Percentiles rank a stretch among this genome's conserved stretches.
phyloP scores from a whole-genome alignment of 768 basidiomycete genomes.

The Chalciporus pseudorubinellus region DNA sequence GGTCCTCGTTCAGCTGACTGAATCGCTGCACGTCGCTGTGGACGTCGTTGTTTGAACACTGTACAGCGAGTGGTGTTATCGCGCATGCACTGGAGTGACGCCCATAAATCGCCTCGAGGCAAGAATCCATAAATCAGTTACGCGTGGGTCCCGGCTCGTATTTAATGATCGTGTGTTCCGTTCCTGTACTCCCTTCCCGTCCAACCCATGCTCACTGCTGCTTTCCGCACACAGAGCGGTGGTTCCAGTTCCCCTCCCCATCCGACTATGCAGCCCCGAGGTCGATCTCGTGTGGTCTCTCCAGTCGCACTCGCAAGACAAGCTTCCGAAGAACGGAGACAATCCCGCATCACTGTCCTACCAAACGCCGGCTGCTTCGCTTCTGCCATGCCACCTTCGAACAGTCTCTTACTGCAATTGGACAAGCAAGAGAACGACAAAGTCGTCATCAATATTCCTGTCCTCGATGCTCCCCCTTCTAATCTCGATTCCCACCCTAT shows the following conservation, averaged over 20 bases:
- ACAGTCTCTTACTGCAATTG: background rate
- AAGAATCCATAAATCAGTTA: constrained; percentile 3
- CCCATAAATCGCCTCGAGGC: constrained; percentile 24
- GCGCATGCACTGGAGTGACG: constrained; percentile 6
- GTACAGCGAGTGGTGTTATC: background rate
- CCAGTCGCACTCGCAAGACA: constrained; percentile 42
- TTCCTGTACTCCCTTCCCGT: constrained; percentile 6
- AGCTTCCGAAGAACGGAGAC: constrained; percentile 42
- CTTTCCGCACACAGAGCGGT: constrained; percentile 22
- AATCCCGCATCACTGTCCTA: background rate
- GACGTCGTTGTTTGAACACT: no score
- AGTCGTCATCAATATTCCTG: background rate
- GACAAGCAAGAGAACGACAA: background rate
- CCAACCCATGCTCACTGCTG: constrained; percentile 21
- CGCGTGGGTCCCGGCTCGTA: constrained; percentile 8
- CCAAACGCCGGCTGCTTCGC: background rate
- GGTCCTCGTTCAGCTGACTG: no score
- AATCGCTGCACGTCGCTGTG: no score
- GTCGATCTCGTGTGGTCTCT: constrained; percentile 43
- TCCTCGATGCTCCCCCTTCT: background rate
- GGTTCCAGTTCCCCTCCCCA: constrained; percentile 26
- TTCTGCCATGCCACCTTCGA: background rate
- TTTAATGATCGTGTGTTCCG: constrained; percentile 14
- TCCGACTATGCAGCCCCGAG: constrained; percentile 32
- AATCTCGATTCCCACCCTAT: background rate